Percentiles rank a stretch among this genome's conserved stretches.
These are phyloP conservation scores for Epichloe gansuensis DNA, from an alignment of 2,329 filamentous ascomycete species.

Conservation along the genomic window DNA sequence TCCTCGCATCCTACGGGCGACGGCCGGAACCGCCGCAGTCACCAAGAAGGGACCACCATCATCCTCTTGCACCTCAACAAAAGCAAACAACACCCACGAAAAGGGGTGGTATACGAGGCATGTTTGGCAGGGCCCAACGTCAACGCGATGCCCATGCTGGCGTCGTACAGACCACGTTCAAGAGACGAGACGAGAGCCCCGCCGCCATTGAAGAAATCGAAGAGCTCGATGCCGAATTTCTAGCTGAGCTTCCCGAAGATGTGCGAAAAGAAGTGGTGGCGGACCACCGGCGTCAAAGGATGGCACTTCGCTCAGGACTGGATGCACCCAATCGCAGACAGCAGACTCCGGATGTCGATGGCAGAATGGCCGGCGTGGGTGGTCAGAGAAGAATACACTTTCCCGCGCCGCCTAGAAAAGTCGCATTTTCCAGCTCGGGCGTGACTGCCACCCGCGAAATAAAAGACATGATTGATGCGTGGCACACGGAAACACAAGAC, in stretches of 20 bases:
- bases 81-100: slow-evolving; percentile 55
- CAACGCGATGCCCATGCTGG: slow-evolving; percentile 43
- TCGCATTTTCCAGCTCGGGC: slow-evolving; percentile 32
- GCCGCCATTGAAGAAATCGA: slow-evolving; percentile 24
- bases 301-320: slow-evolving; percentile 44
- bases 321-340: slow-evolving; percentile 22
- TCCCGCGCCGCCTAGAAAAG: slow-evolving; percentile 30
- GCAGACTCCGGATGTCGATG: slow-evolving; percentile 13
- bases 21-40: slow-evolving; percentile 32
- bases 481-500: slow-evolving; percentile 58
- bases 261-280: slow-evolving; percentile 66
- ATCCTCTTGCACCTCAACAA: slow-evolving; percentile 36
- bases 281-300: slow-evolving; percentile 48
- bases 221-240: slow-evolving; percentile 57
- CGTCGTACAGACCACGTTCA: slow-evolving; percentile 63
- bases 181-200: slow-evolving; percentile 17
- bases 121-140: slow-evolving; percentile 35
- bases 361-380: slow-evolving; percentile 17
- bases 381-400: slow-evolving; percentile 34
- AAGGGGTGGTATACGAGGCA: slow-evolving; percentile 33
- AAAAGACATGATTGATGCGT: slow-evolving; percentile 60
- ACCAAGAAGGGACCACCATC: slow-evolving; percentile 36
- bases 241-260: slow-evolving; percentile 73
- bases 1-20: slow-evolving; percentile 58
- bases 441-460: slow-evolving; percentile 45